Evolutionary conservation across 192 early-diverging fungal species (phyloP), one percentile per base, ranked within the genome.

Genomic region (Linnemannia schmuckeri): DNA sequence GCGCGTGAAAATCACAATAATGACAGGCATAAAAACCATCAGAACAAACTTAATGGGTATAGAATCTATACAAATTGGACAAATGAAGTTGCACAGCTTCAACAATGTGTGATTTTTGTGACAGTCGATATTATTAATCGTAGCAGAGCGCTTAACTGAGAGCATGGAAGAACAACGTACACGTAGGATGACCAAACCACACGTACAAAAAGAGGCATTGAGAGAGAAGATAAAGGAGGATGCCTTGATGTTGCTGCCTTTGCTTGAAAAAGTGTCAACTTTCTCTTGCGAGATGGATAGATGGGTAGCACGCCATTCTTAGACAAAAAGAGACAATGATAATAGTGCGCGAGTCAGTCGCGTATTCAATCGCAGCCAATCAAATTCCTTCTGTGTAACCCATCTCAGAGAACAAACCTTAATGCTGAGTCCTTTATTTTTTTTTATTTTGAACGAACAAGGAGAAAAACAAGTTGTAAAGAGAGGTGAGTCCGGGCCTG

Each of bases 351-450:
- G 12, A 66, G 30, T 66, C 61, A 66, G 61, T 33, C 61, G 61
- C 61, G 61, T 66, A 66, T 66, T 66, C 61, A 66, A 66, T 66
- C 61, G 27, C 61, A 66, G 61, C 61, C 61, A 66, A 66, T 66
- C 61, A 66, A 30, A 66, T 66, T 66, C 9, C 30, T 15, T 33
- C 12, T 66, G 61, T 66, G 61, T 66, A 66, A 66, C 61, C 61
- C 61, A 33, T 66, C 61, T 66, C 61, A 33, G 27, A 27, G 27
- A 66, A 66, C 61, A 66, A 66, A 66, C 61, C 30, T 66, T 63
- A 63, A 30, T 63, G 0, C 0, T 30, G 37, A 37, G 37, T 37
- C 1, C 37, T 37, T 37, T 37, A 37, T 37, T 30, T 6, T 12
- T 30, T 66, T 9, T 66, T 66, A n/a, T 12, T 12, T 66, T 10